Percentiles rank a stretch among this genome's conserved stretches.
Evolutionary conservation across 179 eudicot genomes (phyloP).

Genomic region (Drosera spatulata): DNA sequence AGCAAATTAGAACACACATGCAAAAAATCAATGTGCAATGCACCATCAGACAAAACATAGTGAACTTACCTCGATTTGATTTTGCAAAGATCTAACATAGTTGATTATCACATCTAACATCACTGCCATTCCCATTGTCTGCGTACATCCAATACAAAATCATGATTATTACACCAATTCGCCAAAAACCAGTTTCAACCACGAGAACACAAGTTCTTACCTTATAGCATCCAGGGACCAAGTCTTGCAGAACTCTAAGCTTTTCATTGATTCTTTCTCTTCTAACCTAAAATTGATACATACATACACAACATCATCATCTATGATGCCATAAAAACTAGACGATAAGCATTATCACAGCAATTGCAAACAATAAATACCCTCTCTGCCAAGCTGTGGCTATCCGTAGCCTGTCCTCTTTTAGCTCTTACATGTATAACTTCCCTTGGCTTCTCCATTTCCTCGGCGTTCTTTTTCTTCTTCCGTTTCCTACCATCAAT

Average conservation of each 20-base stretch:
- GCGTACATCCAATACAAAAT: conserved; percentile 3
- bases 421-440: conserved; percentile 95
- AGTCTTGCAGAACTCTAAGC: conserved; percentile 69
- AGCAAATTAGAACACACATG: conserved; percentile 12
- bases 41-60: background rate
- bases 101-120: conserved; percentile 88
- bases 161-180: too few species aligned
- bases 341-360: too few species aligned
- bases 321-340: too few species aligned
- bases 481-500: background rate
- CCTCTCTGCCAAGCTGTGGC: conserved; percentile 97
- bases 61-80: conserved; percentile 74
- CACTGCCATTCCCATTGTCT: conserved; percentile 98
- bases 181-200: too few species aligned
- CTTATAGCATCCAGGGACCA: conserved; percentile 97
- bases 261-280: conserved; percentile 85
- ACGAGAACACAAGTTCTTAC: conserved; percentile 14
- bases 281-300: conserved; percentile 29
- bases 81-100: conserved; percentile 72
- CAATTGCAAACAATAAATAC: conserved; percentile 14
- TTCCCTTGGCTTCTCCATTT: conserved; percentile 48
- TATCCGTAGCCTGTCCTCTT: conserved; percentile 97
- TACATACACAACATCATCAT: too few species aligned
- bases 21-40: background rate
- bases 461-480: conserved; percentile 10